Conservation (phyloP, 2,329 filamentous ascomycete species). For the Talaromyces sp. region DNA sequence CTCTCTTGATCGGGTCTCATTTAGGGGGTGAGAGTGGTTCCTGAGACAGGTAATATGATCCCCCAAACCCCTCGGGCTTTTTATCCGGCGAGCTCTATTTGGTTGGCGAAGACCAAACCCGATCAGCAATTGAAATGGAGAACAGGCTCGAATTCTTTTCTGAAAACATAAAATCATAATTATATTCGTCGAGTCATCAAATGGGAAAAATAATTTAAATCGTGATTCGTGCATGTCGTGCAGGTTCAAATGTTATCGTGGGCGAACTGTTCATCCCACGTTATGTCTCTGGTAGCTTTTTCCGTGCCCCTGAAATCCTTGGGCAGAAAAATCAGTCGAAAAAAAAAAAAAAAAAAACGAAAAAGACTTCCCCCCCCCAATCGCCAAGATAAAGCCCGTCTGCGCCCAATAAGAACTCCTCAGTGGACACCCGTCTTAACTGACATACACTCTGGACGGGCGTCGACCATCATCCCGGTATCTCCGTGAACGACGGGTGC, state of each 20-base stretch:
- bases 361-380: too few species aligned
- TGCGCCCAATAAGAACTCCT: neutral
- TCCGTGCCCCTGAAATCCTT: neutral
- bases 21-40: neutral
- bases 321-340: too few species aligned
- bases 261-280: too few species aligned
- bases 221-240: neutral
- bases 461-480: slow-evolving; percentile 35
- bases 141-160: neutral
- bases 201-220: neutral
- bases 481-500: slow-evolving; percentile 18
- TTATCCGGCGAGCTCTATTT: too few species aligned
- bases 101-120: neutral
- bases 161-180: too few species aligned
- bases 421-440: slow-evolving; percentile 47
- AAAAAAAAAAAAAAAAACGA: too few species aligned
- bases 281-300: neutral
- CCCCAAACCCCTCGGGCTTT: too few species aligned
- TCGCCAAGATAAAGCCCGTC: neutral
- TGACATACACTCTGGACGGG: slow-evolving; percentile 42
- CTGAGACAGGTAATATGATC: too few species aligned
- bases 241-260: neutral
- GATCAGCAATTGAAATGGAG: neutral
- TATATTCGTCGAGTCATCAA: neutral
- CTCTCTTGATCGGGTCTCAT: neutral